These are phyloP conservation scores for Rutidosis leptorrhynchoides DNA, from an alignment of 129 eudicot genomes.

Conservation along the genomic window DNA sequence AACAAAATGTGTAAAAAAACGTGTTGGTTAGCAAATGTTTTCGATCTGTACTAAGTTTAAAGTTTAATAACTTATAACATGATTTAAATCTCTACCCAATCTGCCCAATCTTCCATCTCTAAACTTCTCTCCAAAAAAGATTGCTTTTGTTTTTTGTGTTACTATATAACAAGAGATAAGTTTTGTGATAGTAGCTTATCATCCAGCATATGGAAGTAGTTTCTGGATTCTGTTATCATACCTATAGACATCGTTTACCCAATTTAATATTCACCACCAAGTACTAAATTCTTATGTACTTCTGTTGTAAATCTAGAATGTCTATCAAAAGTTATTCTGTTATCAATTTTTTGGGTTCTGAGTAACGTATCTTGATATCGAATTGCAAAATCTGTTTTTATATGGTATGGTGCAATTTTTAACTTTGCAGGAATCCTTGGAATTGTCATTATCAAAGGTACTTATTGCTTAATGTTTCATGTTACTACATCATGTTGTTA, in stretches of 20 bases:
- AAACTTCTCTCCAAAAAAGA: not conserved
- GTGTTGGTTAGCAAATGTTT: too few relatives aligned
- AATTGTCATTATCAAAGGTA: conserved; percentile 86
- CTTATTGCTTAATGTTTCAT: too few relatives aligned
- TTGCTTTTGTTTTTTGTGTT: conserved; percentile 11
- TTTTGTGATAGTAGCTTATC: too few relatives aligned
- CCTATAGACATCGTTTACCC: not conserved
- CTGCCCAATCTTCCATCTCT: too few relatives aligned
- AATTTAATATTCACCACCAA: not conserved
- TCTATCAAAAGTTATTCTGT: not conserved
- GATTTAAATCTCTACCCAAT: too few relatives aligned
- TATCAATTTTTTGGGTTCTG: conserved; percentile 13
- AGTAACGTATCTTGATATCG: conserved; percentile 14
- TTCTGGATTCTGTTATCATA: not conserved
- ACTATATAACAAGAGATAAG: not conserved
- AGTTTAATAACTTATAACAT: too few relatives aligned
- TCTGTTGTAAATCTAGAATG: not conserved
- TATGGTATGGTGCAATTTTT: conserved; percentile 99
- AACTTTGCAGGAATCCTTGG: conserved; percentile 83
- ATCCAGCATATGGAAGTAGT: too few relatives aligned
- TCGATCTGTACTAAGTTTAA: too few relatives aligned
- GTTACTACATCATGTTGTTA: too few relatives aligned
- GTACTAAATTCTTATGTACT: not conserved
- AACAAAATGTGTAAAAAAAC: too few relatives aligned
- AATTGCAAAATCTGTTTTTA: conserved; percentile 77